Evolutionary conservation across 495 filamentous ascomycete genomes (phyloP).

Genomic region (Aspergillus kassunensis): DNA sequence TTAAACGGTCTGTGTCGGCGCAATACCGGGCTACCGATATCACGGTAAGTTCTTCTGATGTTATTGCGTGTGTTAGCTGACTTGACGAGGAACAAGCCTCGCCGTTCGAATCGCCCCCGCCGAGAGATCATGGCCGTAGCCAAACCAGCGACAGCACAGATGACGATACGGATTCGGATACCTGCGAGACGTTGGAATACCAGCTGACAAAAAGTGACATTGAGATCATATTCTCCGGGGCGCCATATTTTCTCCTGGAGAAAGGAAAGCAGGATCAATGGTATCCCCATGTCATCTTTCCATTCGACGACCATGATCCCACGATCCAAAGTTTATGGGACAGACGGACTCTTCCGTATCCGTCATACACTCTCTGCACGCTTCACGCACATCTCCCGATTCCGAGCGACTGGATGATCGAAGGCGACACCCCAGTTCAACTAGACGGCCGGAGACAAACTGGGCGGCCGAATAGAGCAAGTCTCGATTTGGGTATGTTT

Average conservation of each 20-base stretch:
- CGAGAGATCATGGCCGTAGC: neutral
- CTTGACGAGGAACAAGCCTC: neutral
- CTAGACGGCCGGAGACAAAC: conserved; percentile 24
- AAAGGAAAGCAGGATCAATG: conserved; percentile 49
- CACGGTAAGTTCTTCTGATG: neutral
- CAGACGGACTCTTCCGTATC: conserved; percentile 41
- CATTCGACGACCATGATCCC: conserved; percentile 60
- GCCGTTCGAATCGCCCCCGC: neutral
- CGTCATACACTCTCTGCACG: conserved; percentile 45
- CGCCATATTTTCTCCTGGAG: conserved; percentile 63
- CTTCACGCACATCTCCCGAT: conserved; percentile 44
- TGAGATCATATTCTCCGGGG: conserved; percentile 70
- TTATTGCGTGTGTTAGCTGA: neutral
- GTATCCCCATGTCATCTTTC: conserved; percentile 64
- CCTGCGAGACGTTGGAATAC: neutral
- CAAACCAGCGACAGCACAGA: no score
- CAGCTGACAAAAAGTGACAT: conserved; percentile 56
- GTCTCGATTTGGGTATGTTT: conserved; percentile 54
- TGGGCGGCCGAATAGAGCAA: conserved; percentile 40
- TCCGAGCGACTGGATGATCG: conserved; percentile 35
- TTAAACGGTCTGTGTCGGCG: no score
- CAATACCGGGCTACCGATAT: neutral
- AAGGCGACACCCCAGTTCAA: conserved; percentile 27
- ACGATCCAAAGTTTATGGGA: conserved; percentile 61
- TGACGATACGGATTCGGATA: no score